These are phyloP conservation scores for Dioscorea dumetorum DNA, from an alignment of 106 monocot species.

Conservation along the genomic window DNA sequence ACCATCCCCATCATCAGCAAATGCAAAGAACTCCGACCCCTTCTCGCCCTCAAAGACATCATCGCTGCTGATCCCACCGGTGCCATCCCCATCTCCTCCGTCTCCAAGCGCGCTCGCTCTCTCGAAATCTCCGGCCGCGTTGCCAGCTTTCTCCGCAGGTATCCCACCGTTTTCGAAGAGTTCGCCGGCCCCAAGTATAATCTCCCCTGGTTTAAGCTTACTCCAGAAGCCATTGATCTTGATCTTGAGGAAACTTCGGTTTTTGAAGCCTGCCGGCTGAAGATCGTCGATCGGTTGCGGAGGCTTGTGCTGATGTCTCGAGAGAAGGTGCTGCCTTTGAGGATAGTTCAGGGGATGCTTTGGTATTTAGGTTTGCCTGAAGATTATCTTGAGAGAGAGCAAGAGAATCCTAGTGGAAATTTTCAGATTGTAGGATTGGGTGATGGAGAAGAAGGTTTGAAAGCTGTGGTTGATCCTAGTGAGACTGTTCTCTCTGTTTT, in stretches of 20 bases:
- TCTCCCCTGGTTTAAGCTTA: slow-evolving; percentile 81
- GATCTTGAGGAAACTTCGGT: slow-evolving; percentile 20
- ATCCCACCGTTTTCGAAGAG: slow-evolving; percentile 71
- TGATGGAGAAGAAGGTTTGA: slow-evolving; percentile 37
- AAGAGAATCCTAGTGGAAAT: slow-evolving; percentile 17
- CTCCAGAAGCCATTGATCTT: slow-evolving; percentile 30
- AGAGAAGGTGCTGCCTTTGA: slow-evolving; percentile 40
- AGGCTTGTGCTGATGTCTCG: slow-evolving; percentile 54
- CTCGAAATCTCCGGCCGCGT: slow-evolving; percentile 39
- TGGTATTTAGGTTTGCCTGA: slow-evolving; percentile 71
- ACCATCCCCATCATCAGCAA: slow-evolving; percentile 33
- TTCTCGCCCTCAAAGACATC: slow-evolving; percentile 47
- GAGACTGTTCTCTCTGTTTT: slow-evolving; percentile 29
- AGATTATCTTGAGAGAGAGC: slow-evolving; percentile 32
- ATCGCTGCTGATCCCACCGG: slow-evolving; percentile 20
- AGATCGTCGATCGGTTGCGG: slow-evolving; percentile 40
- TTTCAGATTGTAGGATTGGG: slow-evolving; percentile 38
- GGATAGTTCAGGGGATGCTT: slow-evolving; percentile 67
- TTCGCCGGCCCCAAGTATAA: slow-evolving; percentile 49
- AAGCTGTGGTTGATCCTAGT: neutral
- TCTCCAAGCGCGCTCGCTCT: slow-evolving; percentile 49
- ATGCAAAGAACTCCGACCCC: slow-evolving; percentile 37
- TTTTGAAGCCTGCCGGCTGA: slow-evolving; percentile 10
- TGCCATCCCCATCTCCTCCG: slow-evolving; percentile 34
- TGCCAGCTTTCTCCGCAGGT: slow-evolving; percentile 29